Evolutionary conservation across 345 rosid species (phyloP), one percentile per base, ranked within the genome.

Genomic region (Hibiscus mutabilis): DNA sequence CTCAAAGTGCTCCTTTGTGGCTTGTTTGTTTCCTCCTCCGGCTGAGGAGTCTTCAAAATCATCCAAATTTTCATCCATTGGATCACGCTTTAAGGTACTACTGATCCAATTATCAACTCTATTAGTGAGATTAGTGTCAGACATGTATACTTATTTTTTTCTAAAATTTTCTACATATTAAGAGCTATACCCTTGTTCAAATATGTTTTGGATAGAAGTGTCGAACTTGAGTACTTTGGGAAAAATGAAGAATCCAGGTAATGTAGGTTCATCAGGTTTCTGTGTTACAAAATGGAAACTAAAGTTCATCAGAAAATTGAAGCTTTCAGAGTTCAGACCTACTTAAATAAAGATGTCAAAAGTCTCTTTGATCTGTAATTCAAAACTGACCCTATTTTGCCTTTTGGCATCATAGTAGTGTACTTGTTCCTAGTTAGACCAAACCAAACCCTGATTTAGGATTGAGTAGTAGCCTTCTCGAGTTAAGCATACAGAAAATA

Each of bases 11-110:
- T 66, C 88, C 68, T 95, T 95, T 69, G 98, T 87, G 74, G 86
- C 94, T 16, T 76, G 86, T 72, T 82, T 95, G 35, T 89, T 92
- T 86, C 99, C 99, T 72, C 98, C 89, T 68, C 84, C 86, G 70
- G 85, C 92, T 46, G 96, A 85, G 83, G 98, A 95, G 78, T 79
- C 98, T 69, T 95, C 98, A 62, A 95, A 90, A 78, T 89, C 96
- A 77, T 92, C 99, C 74, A 92, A 92, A 77, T 95, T 95, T 85
- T 95, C 99, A 74, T 95, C 99, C 78, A 92, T 95, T 46, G 99
- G 99, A 68, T 82, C 99, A 61, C 93, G 98, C 69, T 95, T 95
- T 80, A 95, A 95, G 99, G 99, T 95, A 81, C 67, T 60, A 56
- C 15, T 21, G 33, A 70, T 70, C 18, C 47, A 18, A 4, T 37